These are phyloP conservation scores for Lunasporangiospora selenospora DNA, from an alignment of 192 early-diverging fungal species.

Conservation along the genomic window DNA sequence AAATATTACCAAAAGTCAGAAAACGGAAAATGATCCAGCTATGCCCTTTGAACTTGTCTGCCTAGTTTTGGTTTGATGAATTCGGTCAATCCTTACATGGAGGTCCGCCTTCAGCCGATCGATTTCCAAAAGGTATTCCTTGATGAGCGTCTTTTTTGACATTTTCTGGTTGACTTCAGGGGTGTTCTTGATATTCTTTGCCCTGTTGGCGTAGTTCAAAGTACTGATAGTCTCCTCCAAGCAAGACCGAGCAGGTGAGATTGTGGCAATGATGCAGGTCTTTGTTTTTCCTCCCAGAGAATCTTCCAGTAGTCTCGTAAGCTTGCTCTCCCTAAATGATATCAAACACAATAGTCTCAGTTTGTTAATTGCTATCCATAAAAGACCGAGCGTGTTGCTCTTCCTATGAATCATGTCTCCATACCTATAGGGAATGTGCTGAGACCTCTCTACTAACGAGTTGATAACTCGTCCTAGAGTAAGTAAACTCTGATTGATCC, in stretches of 20 bases:
- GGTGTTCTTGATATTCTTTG: conserved; percentile 81
- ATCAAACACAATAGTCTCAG: neutral
- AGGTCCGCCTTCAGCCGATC: conserved; percentile 83
- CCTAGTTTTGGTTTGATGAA: too few species aligned
- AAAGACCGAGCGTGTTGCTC: neutral
- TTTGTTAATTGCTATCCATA: neutral
- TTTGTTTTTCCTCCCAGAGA: conserved; percentile 90
- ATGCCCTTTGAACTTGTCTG: too few species aligned
- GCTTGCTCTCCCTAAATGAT: conserved; percentile 78
- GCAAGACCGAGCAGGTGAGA: conserved; percentile 75
- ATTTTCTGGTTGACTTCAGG: conserved; percentile 81
- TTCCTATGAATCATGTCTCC: neutral
- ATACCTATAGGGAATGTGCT: conserved; percentile 74
- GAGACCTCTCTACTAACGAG: conserved; percentile 61
- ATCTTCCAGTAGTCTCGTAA: conserved; percentile 91
- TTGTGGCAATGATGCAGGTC: conserved; percentile 96
- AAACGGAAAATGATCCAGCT: too few species aligned
- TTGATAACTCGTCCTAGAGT: conserved; percentile 78
- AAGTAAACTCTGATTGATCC: conserved; percentile 86
- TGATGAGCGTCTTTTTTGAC: conserved; percentile 82
- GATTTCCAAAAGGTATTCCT: conserved; percentile 81
- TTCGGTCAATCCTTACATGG: conserved; percentile 61
- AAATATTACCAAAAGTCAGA: too few species aligned
- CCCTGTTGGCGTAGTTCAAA: conserved; percentile 78
- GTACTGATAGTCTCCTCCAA: conserved; percentile 79